Base-by-base conservation (phyloP, 176 grass and related monocot species). In the Musa beccarii region DNA sequence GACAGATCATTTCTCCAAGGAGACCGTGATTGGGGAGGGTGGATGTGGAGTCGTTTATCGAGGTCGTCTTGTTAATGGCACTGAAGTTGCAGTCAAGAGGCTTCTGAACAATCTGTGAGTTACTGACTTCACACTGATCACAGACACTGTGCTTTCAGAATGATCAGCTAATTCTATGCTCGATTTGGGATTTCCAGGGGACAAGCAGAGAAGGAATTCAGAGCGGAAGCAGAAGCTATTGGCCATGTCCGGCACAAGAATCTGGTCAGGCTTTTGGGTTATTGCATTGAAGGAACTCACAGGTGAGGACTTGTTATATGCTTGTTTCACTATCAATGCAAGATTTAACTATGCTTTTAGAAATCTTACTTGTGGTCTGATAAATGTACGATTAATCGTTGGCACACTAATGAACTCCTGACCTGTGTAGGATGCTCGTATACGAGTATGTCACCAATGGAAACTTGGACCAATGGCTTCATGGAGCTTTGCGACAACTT, bases 371-470 rank as follows among this genome's bases (percentile, higher is more conserved):
- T 43, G 34, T 43, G 34, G 3, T 34, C 34, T 34, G 34, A 5
- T 34, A 34, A 34, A 5, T 34, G 34, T 4, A 34, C 4, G 34
- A 43, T 43, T 43, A 43, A 43, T 43, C 34, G 34, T 4, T 28
- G 26, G 26, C 26, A 28, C 1, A 28, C 26, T 28, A 28, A 28
- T 28, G 1, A 28, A 43, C 34, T 43, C 56, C 61, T 74, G 11
- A 77, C 67, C 54, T 72, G 49, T 24, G 68, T 76, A 99, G 96
- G 85, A 94, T 99, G 91, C 90, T 99, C 75, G 96, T 99, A 29
- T 95, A 95, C 9, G 96, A 99, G 84, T 95, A 99, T 92, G 96
- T 95, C 43, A 90, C 88, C 81, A 99, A 95, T 83, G 96, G 96
- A 55, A 99, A 99, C 81, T 83, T 99, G 49, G 96, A 99, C 76